Percentiles rank a stretch among this genome's conserved stretches.
Evolutionary conservation across 805 yeast genomes (phyloP).

Genomic region (Starmerella apicola): DNA sequence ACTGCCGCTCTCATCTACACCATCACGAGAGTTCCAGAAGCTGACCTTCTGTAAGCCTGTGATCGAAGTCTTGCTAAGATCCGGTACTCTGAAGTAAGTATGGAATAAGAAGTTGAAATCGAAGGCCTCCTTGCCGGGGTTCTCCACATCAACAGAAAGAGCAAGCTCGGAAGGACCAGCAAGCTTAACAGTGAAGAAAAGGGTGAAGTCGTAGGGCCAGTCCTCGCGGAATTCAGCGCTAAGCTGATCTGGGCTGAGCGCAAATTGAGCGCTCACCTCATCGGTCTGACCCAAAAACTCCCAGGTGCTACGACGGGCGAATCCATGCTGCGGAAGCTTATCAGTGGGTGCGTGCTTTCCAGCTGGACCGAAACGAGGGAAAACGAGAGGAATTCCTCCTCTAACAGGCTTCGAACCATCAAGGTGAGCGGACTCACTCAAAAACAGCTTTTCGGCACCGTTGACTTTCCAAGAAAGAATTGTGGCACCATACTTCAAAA

Average conservation of each 20-base stretch:
- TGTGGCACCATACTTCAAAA: constrained; percentile 82
- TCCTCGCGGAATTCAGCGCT: constrained; percentile 43
- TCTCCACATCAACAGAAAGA: constrained; percentile 62
- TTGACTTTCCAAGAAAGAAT: constrained; percentile 66
- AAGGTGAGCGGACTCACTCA: constrained; percentile 46
- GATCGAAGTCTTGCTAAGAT: constrained; percentile 65
- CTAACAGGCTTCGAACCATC: constrained; percentile 92
- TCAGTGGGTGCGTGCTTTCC: constrained; percentile 30
- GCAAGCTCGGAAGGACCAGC: constrained; percentile 32
- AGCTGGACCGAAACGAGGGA: constrained; percentile 69
- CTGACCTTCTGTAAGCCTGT: constrained; percentile 62
- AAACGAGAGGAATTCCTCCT: constrained; percentile 94
- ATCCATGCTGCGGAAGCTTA: constrained; percentile 87
- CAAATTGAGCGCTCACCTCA: constrained; percentile 70
- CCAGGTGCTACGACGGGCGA: constrained; percentile 86
- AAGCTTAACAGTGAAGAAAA: constrained; percentile 57
- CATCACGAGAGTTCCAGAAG: constrained; percentile 65
- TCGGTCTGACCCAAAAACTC: constrained; percentile 81
- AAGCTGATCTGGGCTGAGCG: constrained; percentile 74
- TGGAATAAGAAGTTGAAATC: constrained; percentile 94
- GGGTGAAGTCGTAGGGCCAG: constrained; percentile 68
- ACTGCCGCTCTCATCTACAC: constrained; percentile 32
- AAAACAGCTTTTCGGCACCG: constrained; percentile 75
- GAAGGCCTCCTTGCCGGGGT: constrained; percentile 43
- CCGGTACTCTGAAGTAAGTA: constrained; percentile 65